Conservation (phyloP, 1,139 yeast genomes). For the Taphrina wiesneri region DNA sequence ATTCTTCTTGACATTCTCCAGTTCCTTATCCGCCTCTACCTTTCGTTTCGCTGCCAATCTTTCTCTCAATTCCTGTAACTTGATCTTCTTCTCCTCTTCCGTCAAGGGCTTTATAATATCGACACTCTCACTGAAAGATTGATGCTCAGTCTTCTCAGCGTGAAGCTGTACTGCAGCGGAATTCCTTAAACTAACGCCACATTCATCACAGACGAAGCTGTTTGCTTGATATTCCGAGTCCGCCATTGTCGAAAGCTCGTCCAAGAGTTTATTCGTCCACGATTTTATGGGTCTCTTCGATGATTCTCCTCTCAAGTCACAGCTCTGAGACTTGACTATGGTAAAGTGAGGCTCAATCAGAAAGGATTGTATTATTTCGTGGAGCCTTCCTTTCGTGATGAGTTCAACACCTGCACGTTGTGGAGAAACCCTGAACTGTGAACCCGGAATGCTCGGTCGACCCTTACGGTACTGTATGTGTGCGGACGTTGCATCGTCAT, state of each 20-base stretch:
- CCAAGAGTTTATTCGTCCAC: too few relatives aligned
- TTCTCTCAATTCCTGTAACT: constrained; percentile 44
- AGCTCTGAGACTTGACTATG: too few relatives aligned
- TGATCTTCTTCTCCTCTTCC: constrained; percentile 44
- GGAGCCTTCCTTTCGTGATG: neutral
- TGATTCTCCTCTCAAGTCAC: too few relatives aligned
- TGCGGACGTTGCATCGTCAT: neutral
- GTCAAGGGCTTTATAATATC: constrained; percentile 41
- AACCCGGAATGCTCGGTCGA: neutral
- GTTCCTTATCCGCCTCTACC: constrained; percentile 41
- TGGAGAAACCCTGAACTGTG: constrained; percentile 11
- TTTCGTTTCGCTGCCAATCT: constrained; percentile 44
- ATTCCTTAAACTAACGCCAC: constrained; percentile 36
- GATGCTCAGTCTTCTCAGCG: constrained; percentile 37
- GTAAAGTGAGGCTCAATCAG: too few relatives aligned
- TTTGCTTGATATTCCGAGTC: constrained; percentile 36
- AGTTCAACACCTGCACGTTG: neutral
- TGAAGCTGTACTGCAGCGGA: constrained; percentile 39
- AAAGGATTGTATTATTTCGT: too few relatives aligned
- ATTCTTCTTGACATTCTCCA: constrained; percentile 39
- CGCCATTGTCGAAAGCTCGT: neutral
- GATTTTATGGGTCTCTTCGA: too few relatives aligned
- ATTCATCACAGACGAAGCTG: constrained; percentile 39
- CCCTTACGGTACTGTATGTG: neutral
- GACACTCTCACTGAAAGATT: constrained; percentile 38